These are phyloP conservation scores for Talaromyces amestolkiae DNA, from an alignment of 2,329 filamentous ascomycete species.

Conservation along the genomic window DNA sequence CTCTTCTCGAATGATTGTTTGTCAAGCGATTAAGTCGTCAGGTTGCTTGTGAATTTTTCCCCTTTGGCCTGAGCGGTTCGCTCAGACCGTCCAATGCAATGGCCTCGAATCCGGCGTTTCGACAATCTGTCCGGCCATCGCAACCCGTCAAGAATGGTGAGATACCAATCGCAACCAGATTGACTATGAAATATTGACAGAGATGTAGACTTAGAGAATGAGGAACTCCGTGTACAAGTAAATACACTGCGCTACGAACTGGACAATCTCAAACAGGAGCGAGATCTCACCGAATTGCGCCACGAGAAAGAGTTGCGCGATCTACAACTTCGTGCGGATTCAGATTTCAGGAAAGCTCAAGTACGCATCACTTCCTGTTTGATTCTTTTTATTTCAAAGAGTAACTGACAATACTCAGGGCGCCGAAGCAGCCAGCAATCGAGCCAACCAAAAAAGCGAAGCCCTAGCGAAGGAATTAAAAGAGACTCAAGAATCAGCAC, in stretches of 20 bases:
- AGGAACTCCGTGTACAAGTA: slow-evolving; percentile 84
- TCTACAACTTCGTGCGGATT: slow-evolving; percentile 74
- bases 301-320: slow-evolving; percentile 84
- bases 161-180: slow-evolving; percentile 10
- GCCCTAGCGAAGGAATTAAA: slow-evolving; percentile 54
- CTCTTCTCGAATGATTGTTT: neutral
- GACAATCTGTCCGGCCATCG: slow-evolving; percentile 37
- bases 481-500: slow-evolving; percentile 52
- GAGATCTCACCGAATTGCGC: slow-evolving; percentile 72
- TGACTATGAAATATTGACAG: neutral
- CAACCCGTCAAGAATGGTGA: slow-evolving; percentile 40
- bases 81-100: slow-evolving; percentile 24
- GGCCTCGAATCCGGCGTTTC: slow-evolving; percentile 34
- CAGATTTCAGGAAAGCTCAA: slow-evolving; percentile 71
- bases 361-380: slow-evolving; percentile 30
- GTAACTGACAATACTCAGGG: slow-evolving; percentile 31
- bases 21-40: neutral
- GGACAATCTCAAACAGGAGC: slow-evolving; percentile 82
- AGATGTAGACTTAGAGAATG: slow-evolving; percentile 51
- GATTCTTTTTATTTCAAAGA: no score
- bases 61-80: neutral
- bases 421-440: slow-evolving; percentile 53
- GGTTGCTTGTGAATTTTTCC: neutral
- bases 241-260: slow-evolving; percentile 85
- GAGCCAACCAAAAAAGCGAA: slow-evolving; percentile 56